Conservation (phyloP, 2,329 filamentous ascomycete species). For the Thermothelomyces thermophilus region DNA sequence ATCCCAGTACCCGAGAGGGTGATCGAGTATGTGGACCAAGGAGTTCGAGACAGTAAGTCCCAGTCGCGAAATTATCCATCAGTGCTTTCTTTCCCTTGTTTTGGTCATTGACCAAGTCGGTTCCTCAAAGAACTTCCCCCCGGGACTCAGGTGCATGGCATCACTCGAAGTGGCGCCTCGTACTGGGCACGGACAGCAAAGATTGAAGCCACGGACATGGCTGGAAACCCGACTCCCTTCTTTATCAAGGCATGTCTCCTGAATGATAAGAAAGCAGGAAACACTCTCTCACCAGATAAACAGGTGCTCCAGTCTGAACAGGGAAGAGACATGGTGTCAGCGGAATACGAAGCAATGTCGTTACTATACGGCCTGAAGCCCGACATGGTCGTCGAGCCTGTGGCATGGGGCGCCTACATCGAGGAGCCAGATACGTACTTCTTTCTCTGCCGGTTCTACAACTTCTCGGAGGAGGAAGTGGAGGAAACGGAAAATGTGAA, state of each 20-base stretch:
- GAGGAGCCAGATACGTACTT: neutral
- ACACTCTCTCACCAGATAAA: too few species aligned
- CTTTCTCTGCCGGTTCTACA: slow-evolving; percentile 3
- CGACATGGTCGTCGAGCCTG: slow-evolving; percentile 30
- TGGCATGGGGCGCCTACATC: slow-evolving; percentile 16
- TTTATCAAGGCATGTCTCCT: slow-evolving; percentile 21
- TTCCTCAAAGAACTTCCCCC: slow-evolving; percentile 4
- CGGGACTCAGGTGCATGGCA: slow-evolving; percentile 2
- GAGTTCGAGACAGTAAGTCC: slow-evolving; percentile 1
- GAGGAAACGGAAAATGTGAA: too few species aligned
- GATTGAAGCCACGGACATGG: slow-evolving; percentile 12
- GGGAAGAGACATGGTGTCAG: slow-evolving; percentile 28
- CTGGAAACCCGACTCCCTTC: slow-evolving; percentile 14
- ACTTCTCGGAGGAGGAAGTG: neutral
- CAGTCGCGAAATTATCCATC: too few species aligned
- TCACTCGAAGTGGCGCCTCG: slow-evolving; percentile 1
- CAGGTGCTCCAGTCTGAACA: slow-evolving; percentile 7
- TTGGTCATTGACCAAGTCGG: too few species aligned
- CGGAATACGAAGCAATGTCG: slow-evolving; percentile 36
- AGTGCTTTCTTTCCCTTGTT: too few species aligned
- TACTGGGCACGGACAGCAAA: slow-evolving; percentile 13
- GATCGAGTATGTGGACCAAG: slow-evolving; percentile 3
- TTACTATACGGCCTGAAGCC: slow-evolving; percentile 29
- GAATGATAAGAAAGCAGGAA: too few species aligned
- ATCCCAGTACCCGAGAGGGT: neutral